Conservation (phyloP, 257 asterid species). For the Nicotiana undulata region DNA sequence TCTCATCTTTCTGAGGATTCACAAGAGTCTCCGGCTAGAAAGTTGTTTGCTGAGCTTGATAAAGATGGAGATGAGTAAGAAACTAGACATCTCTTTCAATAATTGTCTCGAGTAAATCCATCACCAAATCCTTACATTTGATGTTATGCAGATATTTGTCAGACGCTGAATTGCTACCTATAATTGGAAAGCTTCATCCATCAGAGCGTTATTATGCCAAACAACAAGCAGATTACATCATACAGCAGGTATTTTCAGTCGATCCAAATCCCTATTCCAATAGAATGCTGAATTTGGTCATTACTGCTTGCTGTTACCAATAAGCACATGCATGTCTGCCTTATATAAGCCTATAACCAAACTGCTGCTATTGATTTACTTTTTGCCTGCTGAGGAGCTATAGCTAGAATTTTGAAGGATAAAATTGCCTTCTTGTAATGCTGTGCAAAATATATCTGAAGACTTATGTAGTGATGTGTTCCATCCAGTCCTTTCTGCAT, state of each 20-base stretch:
- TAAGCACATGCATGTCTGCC: neutral
- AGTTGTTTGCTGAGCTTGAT: constrained; percentile 73
- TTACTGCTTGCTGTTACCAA: neutral
- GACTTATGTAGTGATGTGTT: no score
- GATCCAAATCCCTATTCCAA: neutral
- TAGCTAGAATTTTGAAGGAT: neutral
- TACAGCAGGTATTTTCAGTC: constrained; percentile 65
- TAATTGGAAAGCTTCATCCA: constrained; percentile 86
- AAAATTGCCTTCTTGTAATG: neutral
- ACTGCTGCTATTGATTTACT: neutral
- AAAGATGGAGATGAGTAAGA: constrained; percentile 85
- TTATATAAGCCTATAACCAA: neutral
- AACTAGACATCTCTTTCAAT: constrained; percentile 8
- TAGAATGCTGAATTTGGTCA: neutral
- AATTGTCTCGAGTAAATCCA: constrained; percentile 5
- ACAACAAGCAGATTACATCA: constrained; percentile 79
- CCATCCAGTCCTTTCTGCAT: neutral
- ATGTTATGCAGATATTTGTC: constrained; percentile 53
- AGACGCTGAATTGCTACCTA: constrained; percentile 64
- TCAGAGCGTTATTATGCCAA: constrained; percentile 80
- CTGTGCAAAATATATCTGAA: neutral
- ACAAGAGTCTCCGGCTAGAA: constrained; percentile 59
- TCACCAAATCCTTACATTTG: constrained; percentile 3
- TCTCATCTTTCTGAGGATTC: constrained; percentile 38
- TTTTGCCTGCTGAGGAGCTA: neutral